Base-by-base conservation (phyloP, 2,329 filamentous ascomycete species). In the Penicillium sp. region DNA sequence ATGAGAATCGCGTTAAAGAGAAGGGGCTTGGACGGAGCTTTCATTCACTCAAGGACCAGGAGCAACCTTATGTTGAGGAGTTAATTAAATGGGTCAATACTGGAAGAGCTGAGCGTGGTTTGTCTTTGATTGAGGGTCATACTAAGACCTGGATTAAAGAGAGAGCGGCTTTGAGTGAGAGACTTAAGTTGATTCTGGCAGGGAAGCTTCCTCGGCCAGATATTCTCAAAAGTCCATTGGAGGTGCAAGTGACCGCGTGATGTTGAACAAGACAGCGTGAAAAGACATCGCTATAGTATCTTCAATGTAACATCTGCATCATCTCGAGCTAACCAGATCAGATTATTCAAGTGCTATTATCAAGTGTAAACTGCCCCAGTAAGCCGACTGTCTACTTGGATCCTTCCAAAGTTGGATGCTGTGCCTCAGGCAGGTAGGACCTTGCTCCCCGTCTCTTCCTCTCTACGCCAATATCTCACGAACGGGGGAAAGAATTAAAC, bases 61-160 rank as follows among this genome's bases (percentile, higher is more conserved):
- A 76, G 45, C 64, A 71, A 41, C 37, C 50, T 3, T 75, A 74
- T 55, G 72, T 75, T 5, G 46, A 58, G 4, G 61, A 68, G 15
- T 32, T 75, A 6, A 55, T 75, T 1, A 48, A 58, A 4, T 76
- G 74, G 72, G 58, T 75, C 3, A 75, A 76, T 50, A n/a, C 18
- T 9, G 58, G 56, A 9, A 52, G 67, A 27, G 52, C 3, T 6
- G 50, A 41, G 5, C 46, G 44, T 2, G 66, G 64, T 1, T 52
- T 72, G n/a, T 7, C 57, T 16, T 34, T 46, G 1, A 54, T 73
- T 27, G 64, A 68, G 45, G 71, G 69, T 1, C 69, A 74, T 46
- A 70, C 69, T 12, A 35, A 54, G 16, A 57, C 57, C 15, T 74
- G 72, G 71, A 47, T 62, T 10, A 50, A 61, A 21, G 68, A 63